Evolutionary conservation across 2,329 filamentous ascomycete species (phyloP).

Genomic region (Metarhizium brunneum): DNA sequence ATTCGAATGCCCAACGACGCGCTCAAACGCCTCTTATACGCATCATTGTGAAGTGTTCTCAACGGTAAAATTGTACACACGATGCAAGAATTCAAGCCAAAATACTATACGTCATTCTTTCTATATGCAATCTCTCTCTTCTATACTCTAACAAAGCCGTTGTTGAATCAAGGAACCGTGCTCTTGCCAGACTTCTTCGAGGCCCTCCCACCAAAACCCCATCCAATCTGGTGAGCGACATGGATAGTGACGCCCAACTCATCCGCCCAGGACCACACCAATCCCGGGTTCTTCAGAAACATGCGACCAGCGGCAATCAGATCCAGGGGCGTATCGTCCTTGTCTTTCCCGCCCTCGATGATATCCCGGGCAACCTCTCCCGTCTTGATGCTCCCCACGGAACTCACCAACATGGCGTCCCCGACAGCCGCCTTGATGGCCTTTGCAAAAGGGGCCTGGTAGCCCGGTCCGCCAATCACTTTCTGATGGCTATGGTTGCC

Average conservation of each 20-base stretch:
- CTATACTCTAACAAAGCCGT: not conserved
- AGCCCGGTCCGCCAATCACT: conserved; percentile 50
- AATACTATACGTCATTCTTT: too few species aligned
- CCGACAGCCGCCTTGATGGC: conserved; percentile 63
- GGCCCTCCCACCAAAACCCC: conserved; percentile 36
- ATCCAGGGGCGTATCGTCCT: conserved; percentile 35
- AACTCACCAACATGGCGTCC: conserved; percentile 38
- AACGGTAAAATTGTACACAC: not conserved
- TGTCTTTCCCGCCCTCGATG: conserved; percentile 23
- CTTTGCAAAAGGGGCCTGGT: conserved; percentile 63
- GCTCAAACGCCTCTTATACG: too few species aligned
- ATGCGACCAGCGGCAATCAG: conserved; percentile 38
- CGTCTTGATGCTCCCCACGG: conserved; percentile 39
- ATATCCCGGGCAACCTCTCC: conserved; percentile 37
- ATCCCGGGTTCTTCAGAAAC: conserved; percentile 50
- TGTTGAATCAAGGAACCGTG: not conserved
- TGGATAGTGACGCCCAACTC: conserved; percentile 38
- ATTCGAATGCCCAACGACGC: too few species aligned
- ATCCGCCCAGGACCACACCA: conserved; percentile 47
- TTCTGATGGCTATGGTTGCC: conserved; percentile 54
- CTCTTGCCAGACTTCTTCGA: not conserved
- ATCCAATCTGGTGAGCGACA: conserved; percentile 44
- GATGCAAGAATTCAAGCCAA: conserved; percentile 12
- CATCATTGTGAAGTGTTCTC: too few species aligned
- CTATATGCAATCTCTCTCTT: too few species aligned